Evolutionary conservation across 192 early-diverging fungal genomes (phyloP), one percentile per base, ranked within the genome.

Genomic region (Helicostylum pulchrum): DNA sequence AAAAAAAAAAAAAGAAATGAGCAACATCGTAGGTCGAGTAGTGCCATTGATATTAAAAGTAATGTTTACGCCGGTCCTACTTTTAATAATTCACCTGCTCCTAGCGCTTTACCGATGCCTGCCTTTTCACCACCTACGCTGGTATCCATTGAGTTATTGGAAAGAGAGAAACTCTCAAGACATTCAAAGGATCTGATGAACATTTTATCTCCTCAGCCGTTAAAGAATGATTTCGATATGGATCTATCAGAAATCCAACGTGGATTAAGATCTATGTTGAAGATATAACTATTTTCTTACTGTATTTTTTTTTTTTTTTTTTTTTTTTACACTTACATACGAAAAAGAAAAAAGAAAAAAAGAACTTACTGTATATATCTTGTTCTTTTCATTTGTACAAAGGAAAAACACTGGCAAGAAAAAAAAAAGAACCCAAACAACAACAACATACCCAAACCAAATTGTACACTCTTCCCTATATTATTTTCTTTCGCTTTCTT

Each of bases 81-180:
- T 14, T 85, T 85, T 67, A 77, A 80, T 47, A 85, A 85, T 53
- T 69, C 83, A 14, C 83, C 83, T 64, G 77, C 80, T 21, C 78
- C 83, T 14, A 76, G 77, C 54, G 67, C 77, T 3, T 59, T 85
- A 36, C 83, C 83, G 9, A 75, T 85, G 47, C 83, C 82, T 23
- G 62, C 79, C 48, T 78, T 79, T 64, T 70, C 65, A 64, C 65
- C 54, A 61, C 53, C 10, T 62, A 66, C 21, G 65, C 67, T 15
- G 52, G 51, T 19, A 19, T 48, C 46, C 1, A 14, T 48, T 56
- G 32, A 39, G 26, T 26, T 26, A 26, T 55, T 52, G 15, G 59
- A 53, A 17, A 49, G 31, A 30, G 12, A 21, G 21, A 34, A 20
- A 31, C 20, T 11, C 34, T 53, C 45, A 62, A 66, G 43, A 39